Evolutionary conservation across 1,284 basidiomycete species (phyloP).

Genomic region (Pseudozyma flocculosa): DNA sequence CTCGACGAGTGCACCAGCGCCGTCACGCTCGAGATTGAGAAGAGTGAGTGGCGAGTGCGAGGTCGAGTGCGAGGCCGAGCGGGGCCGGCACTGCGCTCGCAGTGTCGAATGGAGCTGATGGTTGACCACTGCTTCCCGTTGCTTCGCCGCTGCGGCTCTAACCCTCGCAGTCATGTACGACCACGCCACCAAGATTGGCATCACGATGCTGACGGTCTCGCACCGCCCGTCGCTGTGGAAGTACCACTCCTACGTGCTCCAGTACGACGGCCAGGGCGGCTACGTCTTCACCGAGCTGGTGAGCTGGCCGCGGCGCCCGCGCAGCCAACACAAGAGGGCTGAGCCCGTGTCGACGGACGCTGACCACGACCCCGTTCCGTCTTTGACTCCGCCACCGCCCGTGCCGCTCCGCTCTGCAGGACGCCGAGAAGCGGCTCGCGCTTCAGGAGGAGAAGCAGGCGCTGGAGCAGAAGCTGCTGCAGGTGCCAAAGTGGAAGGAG

Average conservation of each 20-base stretch:
- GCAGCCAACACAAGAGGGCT: no score
- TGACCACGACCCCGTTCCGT: no score
- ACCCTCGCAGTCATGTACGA: conserved; percentile 87
- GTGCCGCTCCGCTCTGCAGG: conserved; percentile 49
- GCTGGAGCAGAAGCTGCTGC: conserved; percentile 57
- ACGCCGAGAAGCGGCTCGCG: conserved; percentile 85
- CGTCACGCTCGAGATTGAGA: conserved; percentile 89
- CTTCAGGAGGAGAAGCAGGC: conserved; percentile 83
- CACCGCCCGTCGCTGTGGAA: conserved; percentile 82
- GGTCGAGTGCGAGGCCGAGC: no score
- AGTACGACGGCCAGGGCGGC: conserved; percentile 63
- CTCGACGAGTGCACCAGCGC: conserved; percentile 94
- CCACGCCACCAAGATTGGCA: conserved; percentile 68
- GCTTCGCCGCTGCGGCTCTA: no score
- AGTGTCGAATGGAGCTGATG: no score
- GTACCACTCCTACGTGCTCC: conserved; percentile 84
- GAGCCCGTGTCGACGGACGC: no score
- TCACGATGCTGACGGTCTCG: conserved; percentile 58
- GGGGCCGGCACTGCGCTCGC: no score
- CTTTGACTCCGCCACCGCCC: no score
- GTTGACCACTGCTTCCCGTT: no score
- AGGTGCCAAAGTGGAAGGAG: conserved; percentile 75
- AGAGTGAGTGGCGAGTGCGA: conserved; percentile 45
- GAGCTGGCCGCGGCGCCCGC: not conserved
- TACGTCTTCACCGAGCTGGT: conserved; percentile 74